Base-by-base conservation (phyloP, 768 basidiomycete species). In the Lentinula boryana region DNA sequence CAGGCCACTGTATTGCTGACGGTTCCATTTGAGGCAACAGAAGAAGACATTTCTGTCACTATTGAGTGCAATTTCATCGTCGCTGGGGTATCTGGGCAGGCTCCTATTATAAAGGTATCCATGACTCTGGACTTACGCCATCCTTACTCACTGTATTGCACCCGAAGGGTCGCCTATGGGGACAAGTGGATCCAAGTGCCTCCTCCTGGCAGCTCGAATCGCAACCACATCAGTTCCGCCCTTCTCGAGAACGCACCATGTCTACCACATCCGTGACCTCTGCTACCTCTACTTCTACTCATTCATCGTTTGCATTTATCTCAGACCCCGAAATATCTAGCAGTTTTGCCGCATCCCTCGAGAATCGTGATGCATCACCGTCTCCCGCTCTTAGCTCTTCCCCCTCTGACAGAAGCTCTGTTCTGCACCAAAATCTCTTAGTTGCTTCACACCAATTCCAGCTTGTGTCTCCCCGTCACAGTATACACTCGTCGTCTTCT, bases 301-400 rank as follows among this genome's bases (percentile, higher is more conserved):
- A 84, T 32, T 93, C 91, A 18, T 93, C 91, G 0, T 93, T 85
- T 66, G 90, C 91, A 4, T 80, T 91, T 60, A 78, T 93, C 8
- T 91, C 91, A n/a, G 91, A 93, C 65, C 85, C 84, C 2, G 91
- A 93, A 64, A 87, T 92, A 56, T 90, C 90, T 4, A 91, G 89
- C 72, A 89, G 87, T 69, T 91, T 92, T 64, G 88, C 89, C 1
- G 89, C 88, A 5, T 92, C 90, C 32, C 79, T 92, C 3, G 91
- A 90, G 68, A 88, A 87, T 64, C 85, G 78, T 13, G 91, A 93
- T 62, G 76, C 78, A 13, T 68, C 71, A 1, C 68, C 83, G 2
- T 86, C 88, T 10, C 81, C 88, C 0, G 84, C 78, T 0, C 68
- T 84, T 27, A 55, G 53, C 36, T 84, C 85, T 1, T 88, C 90